Base-by-base conservation (phyloP, 305 asterid genomes). In the Fraxinus angustifolia region DNA sequence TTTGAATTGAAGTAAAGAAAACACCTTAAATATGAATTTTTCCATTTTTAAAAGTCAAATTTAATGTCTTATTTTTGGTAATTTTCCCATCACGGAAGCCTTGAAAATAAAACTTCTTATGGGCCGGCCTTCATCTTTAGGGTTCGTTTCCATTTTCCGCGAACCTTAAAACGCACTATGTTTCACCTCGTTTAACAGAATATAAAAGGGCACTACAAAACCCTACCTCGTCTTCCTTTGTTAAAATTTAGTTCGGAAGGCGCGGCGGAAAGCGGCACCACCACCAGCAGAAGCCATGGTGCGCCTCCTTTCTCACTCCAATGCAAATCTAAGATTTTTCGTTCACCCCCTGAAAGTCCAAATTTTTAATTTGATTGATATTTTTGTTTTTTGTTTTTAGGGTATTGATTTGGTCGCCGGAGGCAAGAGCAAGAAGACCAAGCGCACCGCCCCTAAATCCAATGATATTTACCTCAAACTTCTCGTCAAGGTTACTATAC, bases 401-500 rank as follows among this genome's bases (percentile, higher is more conserved):
- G 67, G 67, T 19, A 58, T 58, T 58, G 67, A 58, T 58, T 58
- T 58, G 28, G 30, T 58, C 12, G 67, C 28, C 12, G 12, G 28
- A 58, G 67, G 67, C 2, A 19, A 56, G 28, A 17, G 67, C 67
- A 58, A 58, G 67, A 58, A 58, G 12, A 58, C 67, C 67, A 6
- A 58, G 30, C 30, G 28, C 67, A 58, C 28, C 12, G 12, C 28
- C 10, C 67, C 67, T 58, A 19, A 58, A 58, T 88, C 89, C 19
- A 77, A 88, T 58, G 89, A 88, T 71, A 83, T 88, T 53, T 88
- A 88, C 82, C 87, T 88, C 79, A 88, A 88, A 81, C 88, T 88
- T 78, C 88, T 88, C 11, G 91, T 88, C 40, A 88, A 88, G 86
- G 87, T 84, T 6, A 26, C 23, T 38, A 16, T 50, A 16, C 21